Conservation (phyloP, 2,329 filamentous ascomycete genomes). For the Colletotrichum destructivum region DNA sequence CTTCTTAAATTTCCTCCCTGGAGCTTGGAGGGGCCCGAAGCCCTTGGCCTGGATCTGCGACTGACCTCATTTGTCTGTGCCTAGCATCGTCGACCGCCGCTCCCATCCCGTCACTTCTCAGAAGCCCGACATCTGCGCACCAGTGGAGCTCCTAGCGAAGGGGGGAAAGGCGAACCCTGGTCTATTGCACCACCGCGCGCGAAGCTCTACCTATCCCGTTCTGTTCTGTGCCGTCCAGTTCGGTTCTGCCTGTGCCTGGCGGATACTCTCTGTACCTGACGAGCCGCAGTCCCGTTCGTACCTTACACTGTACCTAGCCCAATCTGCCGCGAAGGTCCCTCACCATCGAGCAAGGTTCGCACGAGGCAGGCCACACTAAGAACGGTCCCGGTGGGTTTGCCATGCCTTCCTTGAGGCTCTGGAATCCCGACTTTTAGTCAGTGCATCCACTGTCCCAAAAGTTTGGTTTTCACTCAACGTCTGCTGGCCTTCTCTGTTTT, state of each 20-base stretch:
- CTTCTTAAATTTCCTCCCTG: slow-evolving; percentile 16
- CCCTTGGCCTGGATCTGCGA: slow-evolving; percentile 34
- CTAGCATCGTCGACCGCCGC: slow-evolving; percentile 39
- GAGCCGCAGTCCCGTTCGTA: slow-evolving; percentile 18
- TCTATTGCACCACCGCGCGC: slow-evolving; percentile 34
- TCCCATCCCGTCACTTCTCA: slow-evolving; percentile 29
- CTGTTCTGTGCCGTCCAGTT: slow-evolving; percentile 9
- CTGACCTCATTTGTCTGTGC: slow-evolving; percentile 40
- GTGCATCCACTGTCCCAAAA: slow-evolving; percentile 41
- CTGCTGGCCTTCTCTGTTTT: slow-evolving; percentile 4
- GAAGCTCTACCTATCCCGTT: slow-evolving; percentile 26
- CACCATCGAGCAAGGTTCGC: slow-evolving; percentile 14
- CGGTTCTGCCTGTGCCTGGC: slow-evolving; percentile 16
- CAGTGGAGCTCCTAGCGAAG: slow-evolving; percentile 38
- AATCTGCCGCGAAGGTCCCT: slow-evolving; percentile 2
- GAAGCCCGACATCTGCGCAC: slow-evolving; percentile 34
- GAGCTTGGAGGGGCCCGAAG: slow-evolving; percentile 23
- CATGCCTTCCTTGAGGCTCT: slow-evolving; percentile 41
- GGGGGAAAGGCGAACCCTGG: slow-evolving; percentile 24
- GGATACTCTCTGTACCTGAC: slow-evolving; percentile 20
- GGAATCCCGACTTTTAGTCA: slow-evolving; percentile 41
- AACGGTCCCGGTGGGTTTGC: slow-evolving; percentile 38
- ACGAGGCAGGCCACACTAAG: slow-evolving; percentile 32
- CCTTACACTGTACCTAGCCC: slow-evolving; percentile 18
- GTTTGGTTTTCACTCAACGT: slow-evolving; percentile 33